A percentile compares a stretch with the other conserved stretches of the same genome.
Evolutionary conservation across 148 eudicot species (phyloP).

Genomic region (Vaccinium myrtillus): DNA sequence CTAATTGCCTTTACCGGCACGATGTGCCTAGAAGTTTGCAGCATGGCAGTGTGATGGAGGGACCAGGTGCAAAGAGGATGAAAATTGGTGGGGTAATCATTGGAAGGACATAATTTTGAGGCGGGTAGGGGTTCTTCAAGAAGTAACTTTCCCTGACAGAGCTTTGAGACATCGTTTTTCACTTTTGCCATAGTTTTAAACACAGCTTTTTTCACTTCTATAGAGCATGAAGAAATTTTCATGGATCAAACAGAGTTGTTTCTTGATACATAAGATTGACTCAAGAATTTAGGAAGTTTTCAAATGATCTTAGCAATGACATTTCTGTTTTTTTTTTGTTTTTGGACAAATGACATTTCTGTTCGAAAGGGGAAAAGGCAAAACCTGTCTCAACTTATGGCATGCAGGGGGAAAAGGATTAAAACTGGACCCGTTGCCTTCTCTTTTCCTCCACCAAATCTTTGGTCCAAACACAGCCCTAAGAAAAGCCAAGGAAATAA

Average conservation of each 20-base stretch:
- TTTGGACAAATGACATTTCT: too few relatives aligned
- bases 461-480: too few relatives aligned
- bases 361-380: too few relatives aligned
- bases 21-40: conserved; percentile 21
- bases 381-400: too few relatives aligned
- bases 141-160: background rate
- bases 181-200: background rate
- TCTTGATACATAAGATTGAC: background rate
- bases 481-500: too few relatives aligned
- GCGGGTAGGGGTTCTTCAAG: background rate
- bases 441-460: too few relatives aligned
- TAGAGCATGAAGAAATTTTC: background rate
- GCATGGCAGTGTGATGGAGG: conserved; percentile 26
- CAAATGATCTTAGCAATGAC: background rate
- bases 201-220: background rate
- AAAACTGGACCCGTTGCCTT: too few relatives aligned
- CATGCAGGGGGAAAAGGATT: too few relatives aligned
- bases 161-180: conserved; percentile 1
- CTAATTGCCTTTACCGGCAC: conserved; percentile 41
- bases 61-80: conserved; percentile 36
- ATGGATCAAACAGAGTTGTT: conserved; percentile 9
- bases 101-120: conserved; percentile 1
- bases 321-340: too few relatives aligned
- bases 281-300: background rate
- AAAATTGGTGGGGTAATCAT: conserved; percentile 20